These are phyloP conservation scores for Eucalyptus polyanthemos DNA, from an alignment of 345 rosid species.

Conservation along the genomic window DNA sequence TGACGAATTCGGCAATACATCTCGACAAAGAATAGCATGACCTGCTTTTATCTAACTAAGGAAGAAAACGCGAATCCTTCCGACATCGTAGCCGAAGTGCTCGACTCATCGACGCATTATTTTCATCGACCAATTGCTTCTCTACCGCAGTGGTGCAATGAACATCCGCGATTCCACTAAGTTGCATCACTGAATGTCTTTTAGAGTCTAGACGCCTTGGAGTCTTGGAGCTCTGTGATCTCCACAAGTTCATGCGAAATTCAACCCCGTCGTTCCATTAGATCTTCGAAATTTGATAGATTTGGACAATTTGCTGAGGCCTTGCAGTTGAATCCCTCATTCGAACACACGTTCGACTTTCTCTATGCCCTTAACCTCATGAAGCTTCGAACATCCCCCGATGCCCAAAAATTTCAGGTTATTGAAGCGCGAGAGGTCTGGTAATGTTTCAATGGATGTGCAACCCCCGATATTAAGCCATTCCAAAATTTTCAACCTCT, in stretches of 20 bases:
- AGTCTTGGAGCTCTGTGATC: background rate
- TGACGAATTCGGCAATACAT: background rate
- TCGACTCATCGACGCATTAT: background rate
- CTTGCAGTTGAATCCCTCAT: background rate
- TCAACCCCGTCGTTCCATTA: background rate
- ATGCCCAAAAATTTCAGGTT: background rate
- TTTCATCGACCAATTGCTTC: background rate
- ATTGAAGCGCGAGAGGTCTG: background rate
- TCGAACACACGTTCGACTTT: background rate
- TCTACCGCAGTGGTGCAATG: background rate
- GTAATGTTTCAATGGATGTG: background rate
- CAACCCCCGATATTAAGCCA: background rate
- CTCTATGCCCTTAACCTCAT: background rate
- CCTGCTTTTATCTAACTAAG: background rate
- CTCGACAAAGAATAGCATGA: background rate
- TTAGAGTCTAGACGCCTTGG: background rate
- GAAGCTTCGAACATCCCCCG: background rate
- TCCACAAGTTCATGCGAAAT: background rate
- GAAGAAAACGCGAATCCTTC: background rate
- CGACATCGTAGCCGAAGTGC: background rate
- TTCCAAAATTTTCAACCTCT: background rate
- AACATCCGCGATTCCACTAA: background rate
- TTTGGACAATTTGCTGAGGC: background rate
- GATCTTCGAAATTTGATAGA: background rate
- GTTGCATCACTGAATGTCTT: background rate